Evolutionary conservation across 2,329 filamentous ascomycete genomes (phyloP).

Genomic region (Drechslerella coelobrocha): DNA sequence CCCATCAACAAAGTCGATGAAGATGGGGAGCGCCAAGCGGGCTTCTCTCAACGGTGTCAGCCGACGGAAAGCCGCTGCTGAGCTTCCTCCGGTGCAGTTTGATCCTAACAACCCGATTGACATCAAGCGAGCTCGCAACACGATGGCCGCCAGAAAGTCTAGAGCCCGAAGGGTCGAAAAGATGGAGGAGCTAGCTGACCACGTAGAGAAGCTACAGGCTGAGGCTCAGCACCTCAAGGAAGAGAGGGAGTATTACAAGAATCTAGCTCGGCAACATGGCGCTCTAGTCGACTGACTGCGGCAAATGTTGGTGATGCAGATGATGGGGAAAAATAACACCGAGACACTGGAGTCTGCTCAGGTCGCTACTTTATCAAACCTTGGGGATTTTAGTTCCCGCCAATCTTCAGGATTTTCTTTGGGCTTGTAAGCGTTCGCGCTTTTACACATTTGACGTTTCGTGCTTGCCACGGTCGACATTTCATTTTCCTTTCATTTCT

Average conservation of each 20-base stretch:
- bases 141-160: conserved; percentile 90
- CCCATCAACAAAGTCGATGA: conserved; percentile 58
- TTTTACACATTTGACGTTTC: not conserved
- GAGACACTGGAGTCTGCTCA: not conserved
- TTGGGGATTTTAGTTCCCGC: not conserved
- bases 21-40: conserved; percentile 65
- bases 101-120: conserved; percentile 77
- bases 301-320: conserved; percentile 33
- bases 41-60: conserved; percentile 74
- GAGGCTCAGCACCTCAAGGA: conserved; percentile 71
- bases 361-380: too few relatives aligned
- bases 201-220: conserved; percentile 72
- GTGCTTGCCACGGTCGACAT: conserved; percentile 10
- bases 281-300: conserved; percentile 47
- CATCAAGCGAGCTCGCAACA: conserved; percentile 92
- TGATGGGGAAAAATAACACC: conserved; percentile 1
- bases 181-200: conserved; percentile 75
- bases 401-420: conserved; percentile 47
- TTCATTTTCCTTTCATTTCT: not conserved
- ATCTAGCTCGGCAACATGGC: conserved; percentile 48
- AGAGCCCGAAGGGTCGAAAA: conserved; percentile 82
- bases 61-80: conserved; percentile 71
- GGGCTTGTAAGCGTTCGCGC: conserved; percentile 40
- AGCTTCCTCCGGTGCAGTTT: conserved; percentile 43
- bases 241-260: conserved; percentile 59